A percentile compares a stretch with the other conserved stretches of the same genome.
Conservation (phyloP, 148 eudicot genomes). For the Rhododendron mucronatum region DNA sequence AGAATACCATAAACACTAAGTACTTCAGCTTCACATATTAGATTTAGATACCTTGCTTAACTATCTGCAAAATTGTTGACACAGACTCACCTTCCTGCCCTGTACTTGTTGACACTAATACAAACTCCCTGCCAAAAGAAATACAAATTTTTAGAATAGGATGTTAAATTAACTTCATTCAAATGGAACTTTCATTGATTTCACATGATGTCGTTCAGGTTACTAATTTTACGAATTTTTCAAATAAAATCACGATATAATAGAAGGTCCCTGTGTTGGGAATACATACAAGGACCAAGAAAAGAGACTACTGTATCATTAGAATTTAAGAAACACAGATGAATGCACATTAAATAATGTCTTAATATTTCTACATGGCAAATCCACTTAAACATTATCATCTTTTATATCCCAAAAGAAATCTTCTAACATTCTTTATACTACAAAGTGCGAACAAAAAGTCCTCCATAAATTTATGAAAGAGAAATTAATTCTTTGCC, state of each 20-base stretch:
- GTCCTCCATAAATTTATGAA: neutral
- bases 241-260: neutral
- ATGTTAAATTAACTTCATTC: neutral
- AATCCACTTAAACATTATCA: neutral
- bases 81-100: slow-evolving; percentile 87
- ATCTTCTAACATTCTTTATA: neutral
- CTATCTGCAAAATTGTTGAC: slow-evolving; percentile 49
- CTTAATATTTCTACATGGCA: neutral
- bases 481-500: neutral
- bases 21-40: slow-evolving; percentile 6
- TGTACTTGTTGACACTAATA: slow-evolving; percentile 65
- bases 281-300: neutral
- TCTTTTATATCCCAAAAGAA: neutral
- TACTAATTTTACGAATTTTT: neutral
- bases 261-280: neutral
- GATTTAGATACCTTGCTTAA: slow-evolving; percentile 61
- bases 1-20: neutral
- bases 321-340: neutral
- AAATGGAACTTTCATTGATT: neutral
- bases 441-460: neutral
- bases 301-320: neutral
- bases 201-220: neutral
- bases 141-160: neutral
- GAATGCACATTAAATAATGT: neutral
- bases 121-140: slow-evolving; percentile 49